Base-by-base conservation (phyloP, 352 stramenopile genomes). In the Phytophthora niederhauseri region DNA sequence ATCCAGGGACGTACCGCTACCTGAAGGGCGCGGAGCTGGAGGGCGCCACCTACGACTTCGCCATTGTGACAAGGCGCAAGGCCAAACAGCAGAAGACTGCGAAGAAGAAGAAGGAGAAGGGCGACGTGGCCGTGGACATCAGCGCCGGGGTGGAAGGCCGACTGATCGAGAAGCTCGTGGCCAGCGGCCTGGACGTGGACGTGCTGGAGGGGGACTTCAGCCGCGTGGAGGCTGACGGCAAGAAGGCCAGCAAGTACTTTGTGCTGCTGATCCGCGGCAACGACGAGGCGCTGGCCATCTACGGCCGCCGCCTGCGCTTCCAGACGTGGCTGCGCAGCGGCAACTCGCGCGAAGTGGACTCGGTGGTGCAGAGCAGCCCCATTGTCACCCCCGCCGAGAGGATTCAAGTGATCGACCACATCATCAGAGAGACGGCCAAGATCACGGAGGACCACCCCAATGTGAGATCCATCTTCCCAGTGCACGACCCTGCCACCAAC, bases 341-440 rank as follows among this genome's bases (percentile, higher is more conserved):
- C 28, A 92, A 87, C 63, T 87, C 85, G 57, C 78, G 84, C 7
- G 87, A 95, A 58, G 79, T 95, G 31, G 75, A 91, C n/a, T 63
- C 81, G 4, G 74, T 89, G 6, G 78, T 93, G 30, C 60, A 81
- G 12, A 78, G 76, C 46, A 79, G 85, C 34, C 77, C 80, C 2
- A 84, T 89, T 50, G 78, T 89, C n/a, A 91, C 82, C 4, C 84
- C 85, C 0, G 87, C 87, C 2, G 84, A 95, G 38, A 84, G 87
- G 14, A 92, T 93, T 56, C 81, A 95, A 57, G 84, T 95, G 58
- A 89, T 95, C 34, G 85, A 95, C 65, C 84, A 93, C 61, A 90
- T 93, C 64, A 90, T 95, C 50, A 73, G 87, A 58, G 87, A 91
- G 66, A 84, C 68, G 12, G 84, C 82, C 36, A 85, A 85, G 62